Evolutionary conservation across 1,284 basidiomycete species (phyloP), one percentile per base, ranked within the genome.

Genomic region (Cutaneotrichosporon cavernicola): DNA sequence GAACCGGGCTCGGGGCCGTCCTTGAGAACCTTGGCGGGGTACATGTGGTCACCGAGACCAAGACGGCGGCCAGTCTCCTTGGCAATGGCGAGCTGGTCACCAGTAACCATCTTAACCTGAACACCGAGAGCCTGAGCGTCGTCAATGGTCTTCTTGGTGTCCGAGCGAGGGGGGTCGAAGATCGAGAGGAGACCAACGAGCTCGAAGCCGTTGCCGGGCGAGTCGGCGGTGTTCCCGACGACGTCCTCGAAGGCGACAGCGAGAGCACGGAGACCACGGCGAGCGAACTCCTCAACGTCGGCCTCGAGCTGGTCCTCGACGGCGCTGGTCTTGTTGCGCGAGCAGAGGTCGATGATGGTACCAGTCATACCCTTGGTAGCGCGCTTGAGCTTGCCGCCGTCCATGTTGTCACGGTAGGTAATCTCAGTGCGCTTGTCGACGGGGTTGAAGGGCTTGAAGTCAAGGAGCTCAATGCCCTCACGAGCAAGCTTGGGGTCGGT

Each of bases 301-400:
- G 87, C 86, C 85, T 97, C 94, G 66, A 98, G 90, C 73, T 84
- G 87, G 83, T 90, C 88, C 87, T 97, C 93, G 61, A 94, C 76
- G 63, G 91, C 92, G 36, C 89, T 88, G 63, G 91, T 92, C 88
- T 97, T 97, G 89, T 97, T 95, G 80, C 93, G 92, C 53, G 90
- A 86, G 88, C 95, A 97, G 62, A 97, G 89, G 68, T 94, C 91
- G 77, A 95, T 92, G 84, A 96, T 92, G 81, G 90, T 90, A 85
- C 91, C 92, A 61, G 96, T 97, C 94, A 97, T 97, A 82, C 95
- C 96, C 90, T 99, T 98, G 80, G 96, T 97, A 76, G 94, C 94
- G 77, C 94, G 92, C 88, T 96, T 97, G 74, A 97, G 88, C 83
- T 91, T 92, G 83, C 94, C 94, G 36, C 91, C 87, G 26, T 92